Evolutionary conservation across 169 alveolate species (phyloP).

Genomic region (Plasmodium vivax): DNA sequence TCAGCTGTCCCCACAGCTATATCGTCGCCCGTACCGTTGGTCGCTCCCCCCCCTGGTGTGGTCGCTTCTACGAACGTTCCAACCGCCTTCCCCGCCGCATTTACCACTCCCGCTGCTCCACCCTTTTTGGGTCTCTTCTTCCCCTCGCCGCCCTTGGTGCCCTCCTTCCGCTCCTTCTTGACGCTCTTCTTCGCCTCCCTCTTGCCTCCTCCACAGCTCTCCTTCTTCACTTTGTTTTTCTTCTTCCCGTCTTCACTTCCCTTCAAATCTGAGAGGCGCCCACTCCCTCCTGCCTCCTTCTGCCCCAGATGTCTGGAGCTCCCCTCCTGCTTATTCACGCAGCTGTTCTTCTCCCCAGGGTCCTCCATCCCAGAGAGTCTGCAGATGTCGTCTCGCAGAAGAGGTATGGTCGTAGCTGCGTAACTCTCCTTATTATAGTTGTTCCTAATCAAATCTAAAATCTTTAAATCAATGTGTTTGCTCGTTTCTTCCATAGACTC

Average conservation of each 20-base stretch:
- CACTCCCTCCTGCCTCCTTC: background rate
- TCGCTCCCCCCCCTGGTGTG: background rate
- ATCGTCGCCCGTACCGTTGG: too few relatives aligned
- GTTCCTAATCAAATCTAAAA: slow-evolving; percentile 20
- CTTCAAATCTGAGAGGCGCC: background rate
- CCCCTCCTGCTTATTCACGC: background rate
- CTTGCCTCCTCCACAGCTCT: background rate
- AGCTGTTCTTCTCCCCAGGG: background rate
- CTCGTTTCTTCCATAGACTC: background rate
- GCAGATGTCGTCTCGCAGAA: background rate
- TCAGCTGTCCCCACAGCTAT: background rate
- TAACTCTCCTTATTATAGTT: slow-evolving; percentile 10
- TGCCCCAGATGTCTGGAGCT: background rate
- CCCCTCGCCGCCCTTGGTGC: background rate
- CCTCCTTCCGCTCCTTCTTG: background rate
- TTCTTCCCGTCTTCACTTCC: background rate
- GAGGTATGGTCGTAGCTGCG: background rate
- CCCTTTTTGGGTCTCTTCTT: background rate
- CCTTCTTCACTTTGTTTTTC: slow-evolving; percentile 19
- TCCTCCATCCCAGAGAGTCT: background rate
- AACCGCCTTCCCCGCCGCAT: too few relatives aligned
- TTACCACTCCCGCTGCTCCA: background rate
- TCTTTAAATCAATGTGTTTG: slow-evolving; percentile 14
- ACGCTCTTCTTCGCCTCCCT: background rate
- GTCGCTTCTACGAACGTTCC: too few relatives aligned